phyloP scores from a whole-genome alignment of 1,139 yeast genomes.

The Scheffersomyces stambukii region DNA sequence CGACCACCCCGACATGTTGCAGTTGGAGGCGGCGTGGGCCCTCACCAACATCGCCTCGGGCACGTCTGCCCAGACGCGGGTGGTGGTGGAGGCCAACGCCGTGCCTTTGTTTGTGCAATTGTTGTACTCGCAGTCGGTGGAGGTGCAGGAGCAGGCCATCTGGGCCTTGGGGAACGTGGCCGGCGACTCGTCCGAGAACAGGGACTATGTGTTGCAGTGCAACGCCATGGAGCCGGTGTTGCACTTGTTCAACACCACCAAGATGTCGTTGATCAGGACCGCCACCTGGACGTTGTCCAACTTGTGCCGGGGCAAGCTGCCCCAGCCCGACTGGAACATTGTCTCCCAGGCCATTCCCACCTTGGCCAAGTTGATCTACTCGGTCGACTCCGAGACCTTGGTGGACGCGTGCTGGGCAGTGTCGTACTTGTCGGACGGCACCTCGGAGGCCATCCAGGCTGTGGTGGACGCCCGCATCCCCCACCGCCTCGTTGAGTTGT shows the following conservation, averaged over 20 bases:
- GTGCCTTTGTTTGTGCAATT: slow-evolving; percentile 87
- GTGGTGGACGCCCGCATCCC: slow-evolving; percentile 97
- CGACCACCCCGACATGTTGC: slow-evolving; percentile 79
- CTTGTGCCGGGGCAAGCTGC: slow-evolving; percentile 92
- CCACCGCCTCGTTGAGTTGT: slow-evolving; percentile 83
- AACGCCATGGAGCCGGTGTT: slow-evolving; percentile 90
- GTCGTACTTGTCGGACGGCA: slow-evolving; percentile 89
- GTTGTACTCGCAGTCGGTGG: slow-evolving; percentile 74
- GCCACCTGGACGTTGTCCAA: slow-evolving; percentile 98
- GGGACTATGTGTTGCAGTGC: slow-evolving; percentile 82
- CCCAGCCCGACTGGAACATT: slow-evolving; percentile 91
- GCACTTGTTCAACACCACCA: slow-evolving; percentile 71
- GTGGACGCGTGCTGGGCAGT: slow-evolving; percentile 99
- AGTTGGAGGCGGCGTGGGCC: slow-evolving; percentile 99
- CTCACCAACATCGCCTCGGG: slow-evolving; percentile 98
- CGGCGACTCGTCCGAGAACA: slow-evolving; percentile 86
- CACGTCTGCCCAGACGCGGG: slow-evolving; percentile 79
- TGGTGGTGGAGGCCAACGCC: slow-evolving; percentile 90
- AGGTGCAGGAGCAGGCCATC: slow-evolving; percentile 96
- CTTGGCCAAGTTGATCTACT: slow-evolving; percentile 83
- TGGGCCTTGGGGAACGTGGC: slow-evolving; percentile 99
- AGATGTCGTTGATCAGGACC: slow-evolving; percentile 85
- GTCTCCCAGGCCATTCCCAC: slow-evolving; percentile 90
- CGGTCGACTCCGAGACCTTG: slow-evolving; percentile 87
- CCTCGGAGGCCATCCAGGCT: slow-evolving; percentile 90